phyloP scores from a whole-genome alignment of 768 basidiomycete genomes.

The Agaricus bisporus region DNA sequence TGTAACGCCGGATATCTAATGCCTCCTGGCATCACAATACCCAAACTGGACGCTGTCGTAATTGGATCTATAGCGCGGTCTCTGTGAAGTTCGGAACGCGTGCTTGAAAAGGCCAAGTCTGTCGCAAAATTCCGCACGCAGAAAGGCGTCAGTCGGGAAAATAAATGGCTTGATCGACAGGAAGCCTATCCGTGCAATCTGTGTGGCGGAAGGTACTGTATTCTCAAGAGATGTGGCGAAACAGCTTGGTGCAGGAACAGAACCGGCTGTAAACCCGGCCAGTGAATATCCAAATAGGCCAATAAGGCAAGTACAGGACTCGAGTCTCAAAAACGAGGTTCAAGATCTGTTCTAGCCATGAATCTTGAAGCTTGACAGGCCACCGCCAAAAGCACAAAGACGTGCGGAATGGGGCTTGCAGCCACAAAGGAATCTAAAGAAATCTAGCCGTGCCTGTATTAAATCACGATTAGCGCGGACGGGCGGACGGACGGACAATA shows the following conservation, averaged over 20 bases:
- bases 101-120: background rate
- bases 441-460: background rate
- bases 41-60: background rate
- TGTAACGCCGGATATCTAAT: background rate
- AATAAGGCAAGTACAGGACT: background rate
- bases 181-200: constrained; percentile 2
- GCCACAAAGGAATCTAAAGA: background rate
- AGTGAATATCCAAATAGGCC: background rate
- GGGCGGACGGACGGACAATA: background rate
- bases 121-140: background rate
- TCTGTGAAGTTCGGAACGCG: background rate
- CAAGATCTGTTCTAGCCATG: background rate
- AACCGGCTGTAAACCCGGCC: background rate
- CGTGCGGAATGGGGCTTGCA: background rate
- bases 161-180: background rate
- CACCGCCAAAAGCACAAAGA: background rate
- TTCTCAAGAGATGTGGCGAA: background rate
- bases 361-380: background rate
- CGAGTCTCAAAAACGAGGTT: background rate
- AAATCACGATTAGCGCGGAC: constrained; percentile 6
- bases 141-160: background rate
- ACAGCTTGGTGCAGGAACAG: background rate
- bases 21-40: background rate
- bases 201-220: background rate
- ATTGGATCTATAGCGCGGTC: background rate